Evolutionary conservation across 179 eudicot species (phyloP).

Genomic region (Beta corolliflora): DNA sequence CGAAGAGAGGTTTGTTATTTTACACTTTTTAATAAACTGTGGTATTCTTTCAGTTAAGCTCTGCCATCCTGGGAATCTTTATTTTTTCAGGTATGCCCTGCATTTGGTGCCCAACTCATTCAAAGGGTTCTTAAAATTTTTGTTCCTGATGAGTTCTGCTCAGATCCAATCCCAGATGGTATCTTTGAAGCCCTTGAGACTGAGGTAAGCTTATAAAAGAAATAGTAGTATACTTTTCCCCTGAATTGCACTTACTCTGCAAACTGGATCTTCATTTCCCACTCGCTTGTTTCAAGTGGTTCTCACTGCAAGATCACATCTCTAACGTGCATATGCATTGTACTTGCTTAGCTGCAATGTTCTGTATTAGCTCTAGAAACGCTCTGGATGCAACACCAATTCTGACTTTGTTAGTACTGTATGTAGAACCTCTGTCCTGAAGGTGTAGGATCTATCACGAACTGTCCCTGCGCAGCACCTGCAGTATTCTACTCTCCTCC

Average conservation of each 20-base stretch:
- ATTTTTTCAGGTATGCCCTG: conserved; percentile 72
- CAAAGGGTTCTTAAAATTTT: conserved; percentile 65
- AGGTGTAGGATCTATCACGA: conserved; percentile 26
- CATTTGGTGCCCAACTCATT: conserved; percentile 59
- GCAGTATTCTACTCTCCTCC: conserved; percentile 40
- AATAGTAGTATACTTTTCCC: not conserved
- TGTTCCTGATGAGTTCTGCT: conserved; percentile 90
- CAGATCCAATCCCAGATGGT: conserved; percentile 62
- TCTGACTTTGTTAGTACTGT: not conserved
- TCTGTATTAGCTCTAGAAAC: not conserved
- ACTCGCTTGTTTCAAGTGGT: not conserved
- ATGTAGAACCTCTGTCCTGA: conserved; percentile 29
- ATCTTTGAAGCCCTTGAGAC: conserved; percentile 62
- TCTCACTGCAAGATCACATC: not conserved
- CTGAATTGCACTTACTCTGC: not conserved
- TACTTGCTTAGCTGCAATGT: not conserved
- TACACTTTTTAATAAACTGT: conserved; percentile 4
- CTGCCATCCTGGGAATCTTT: not conserved
- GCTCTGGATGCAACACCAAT: not conserved
- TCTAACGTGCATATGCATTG: not conserved
- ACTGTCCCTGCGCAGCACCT: conserved; percentile 42
- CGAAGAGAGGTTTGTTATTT: conserved; percentile 66
- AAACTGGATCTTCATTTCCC: not conserved
- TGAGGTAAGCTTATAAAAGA: conserved; percentile 54
- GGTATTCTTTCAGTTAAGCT: not conserved